Percentiles rank a stretch among this genome's conserved stretches.
Conservation (phyloP, 352 stramenopile species). For the Phytophthora multivora region DNA sequence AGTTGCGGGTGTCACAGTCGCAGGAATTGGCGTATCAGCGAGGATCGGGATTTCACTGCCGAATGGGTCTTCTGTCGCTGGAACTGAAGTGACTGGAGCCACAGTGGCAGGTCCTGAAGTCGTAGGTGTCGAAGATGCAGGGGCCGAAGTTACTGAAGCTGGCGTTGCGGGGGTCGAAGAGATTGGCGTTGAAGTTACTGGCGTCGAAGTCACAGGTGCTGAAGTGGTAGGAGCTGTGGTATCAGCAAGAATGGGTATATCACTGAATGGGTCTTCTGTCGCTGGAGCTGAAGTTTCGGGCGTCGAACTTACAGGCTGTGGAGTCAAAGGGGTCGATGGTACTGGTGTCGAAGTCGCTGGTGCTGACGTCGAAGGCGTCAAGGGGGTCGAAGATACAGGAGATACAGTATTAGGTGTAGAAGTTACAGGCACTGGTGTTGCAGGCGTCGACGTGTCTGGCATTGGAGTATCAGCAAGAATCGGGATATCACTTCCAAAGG, state of each 20-base stretch:
- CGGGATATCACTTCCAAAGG: slow-evolving; percentile 4
- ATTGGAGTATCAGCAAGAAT: slow-evolving; percentile 7
- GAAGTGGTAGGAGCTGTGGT: not conserved
- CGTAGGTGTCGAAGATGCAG: not conserved
- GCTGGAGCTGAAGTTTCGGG: not conserved
- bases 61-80: not conserved
- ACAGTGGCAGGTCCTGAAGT: not conserved
- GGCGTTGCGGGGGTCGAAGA: not conserved
- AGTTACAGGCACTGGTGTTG: not conserved
- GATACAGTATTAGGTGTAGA: no score
- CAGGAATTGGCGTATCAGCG: slow-evolving; percentile 9
- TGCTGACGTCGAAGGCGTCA: no score
- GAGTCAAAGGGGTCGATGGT: not conserved
- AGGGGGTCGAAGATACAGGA: no score
- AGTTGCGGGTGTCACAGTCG: not conserved
- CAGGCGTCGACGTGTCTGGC: slow-evolving; percentile 1
- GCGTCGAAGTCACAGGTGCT: not conserved
- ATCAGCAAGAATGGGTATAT: no score
- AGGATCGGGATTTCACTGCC: slow-evolving; percentile 11
- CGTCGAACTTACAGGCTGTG: no score
- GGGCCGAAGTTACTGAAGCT: not conserved
- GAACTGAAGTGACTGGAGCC: not conserved
- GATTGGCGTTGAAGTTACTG: not conserved
- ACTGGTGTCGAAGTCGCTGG: slow-evolving; percentile 6
- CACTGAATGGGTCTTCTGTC: no score